phyloP scores from a whole-genome alignment of 2,329 filamentous ascomycete species.

The Bipolaris bicolor region DNA sequence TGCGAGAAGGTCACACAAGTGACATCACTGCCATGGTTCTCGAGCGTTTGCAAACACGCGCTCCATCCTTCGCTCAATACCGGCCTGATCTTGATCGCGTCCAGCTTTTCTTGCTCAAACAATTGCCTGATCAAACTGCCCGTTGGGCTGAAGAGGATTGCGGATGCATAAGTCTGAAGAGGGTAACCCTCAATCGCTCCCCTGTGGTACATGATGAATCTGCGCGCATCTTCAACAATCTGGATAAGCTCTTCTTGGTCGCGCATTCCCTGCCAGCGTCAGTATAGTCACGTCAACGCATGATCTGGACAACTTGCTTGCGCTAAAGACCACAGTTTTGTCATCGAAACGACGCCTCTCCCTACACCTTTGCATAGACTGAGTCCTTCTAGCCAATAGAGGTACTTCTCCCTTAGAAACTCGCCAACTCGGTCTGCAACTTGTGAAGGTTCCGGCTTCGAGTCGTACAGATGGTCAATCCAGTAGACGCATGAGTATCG shows the following conservation, averaged over 20 bases:
- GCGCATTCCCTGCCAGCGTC: neutral
- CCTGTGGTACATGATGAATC: neutral
- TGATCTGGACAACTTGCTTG: neutral
- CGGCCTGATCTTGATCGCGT: neutral
- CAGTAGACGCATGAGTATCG: slow-evolving; percentile 43
- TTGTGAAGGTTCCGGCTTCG: slow-evolving; percentile 11
- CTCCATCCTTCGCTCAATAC: neutral
- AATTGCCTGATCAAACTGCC: neutral
- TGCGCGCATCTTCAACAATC: neutral
- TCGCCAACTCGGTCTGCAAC: too few species aligned
- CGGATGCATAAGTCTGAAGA: neutral
- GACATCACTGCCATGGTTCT: neutral
- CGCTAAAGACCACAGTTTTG: neutral
- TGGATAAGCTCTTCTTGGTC: neutral
- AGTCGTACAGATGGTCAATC: slow-evolving; percentile 41
- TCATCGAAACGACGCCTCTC: slow-evolving; percentile 20
- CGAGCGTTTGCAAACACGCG: neutral
- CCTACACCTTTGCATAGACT: slow-evolving; percentile 15
- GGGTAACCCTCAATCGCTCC: neutral
- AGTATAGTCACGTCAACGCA: neutral
- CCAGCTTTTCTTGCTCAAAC: neutral
- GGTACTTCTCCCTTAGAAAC: too few species aligned
- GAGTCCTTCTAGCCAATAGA: too few species aligned
- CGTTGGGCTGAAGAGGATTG: neutral
- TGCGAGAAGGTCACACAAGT: neutral